Percentiles rank a stretch among this genome's conserved stretches.
Evolutionary conservation across 371 early-diverging fungal species (phyloP).

Genomic region (Synchytrium microbalum): DNA sequence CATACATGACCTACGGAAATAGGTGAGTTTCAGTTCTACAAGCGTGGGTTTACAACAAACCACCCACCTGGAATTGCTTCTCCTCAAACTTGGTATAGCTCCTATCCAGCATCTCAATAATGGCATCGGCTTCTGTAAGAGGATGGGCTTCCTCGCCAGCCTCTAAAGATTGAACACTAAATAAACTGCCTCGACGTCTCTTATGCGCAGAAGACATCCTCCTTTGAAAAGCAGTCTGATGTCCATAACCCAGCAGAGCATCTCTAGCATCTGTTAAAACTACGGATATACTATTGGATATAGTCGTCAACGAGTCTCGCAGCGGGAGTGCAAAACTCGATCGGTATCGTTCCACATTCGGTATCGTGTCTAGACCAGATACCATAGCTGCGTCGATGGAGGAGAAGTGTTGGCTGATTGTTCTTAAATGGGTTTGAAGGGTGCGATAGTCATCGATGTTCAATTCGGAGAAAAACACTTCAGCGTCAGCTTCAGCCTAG

Average conservation of each 20-base stretch:
- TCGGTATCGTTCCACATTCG: not conserved
- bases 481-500: not conserved
- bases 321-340: not conserved
- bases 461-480: not conserved
- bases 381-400: not conserved
- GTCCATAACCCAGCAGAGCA: not conserved
- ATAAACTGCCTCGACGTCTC: not conserved
- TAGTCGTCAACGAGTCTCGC: not conserved
- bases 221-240: not conserved
- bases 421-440: not conserved
- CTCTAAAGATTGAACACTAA: not conserved
- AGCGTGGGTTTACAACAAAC: no score
- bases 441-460: not conserved
- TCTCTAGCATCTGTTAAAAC: not conserved
- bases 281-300: not conserved
- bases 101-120: not conserved
- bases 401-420: not conserved
- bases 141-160: not conserved
- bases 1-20: not conserved
- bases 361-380: not conserved
- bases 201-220: not conserved
- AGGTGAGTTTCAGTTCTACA: no score
- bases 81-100: not conserved
- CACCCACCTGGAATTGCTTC: not conserved
- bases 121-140: no score